Percentiles rank a stretch among this genome's conserved stretches.
These are phyloP conservation scores for Ilyonectria mors-panacis DNA, from an alignment of 2,329 filamentous ascomycete genomes.

Conservation along the genomic window DNA sequence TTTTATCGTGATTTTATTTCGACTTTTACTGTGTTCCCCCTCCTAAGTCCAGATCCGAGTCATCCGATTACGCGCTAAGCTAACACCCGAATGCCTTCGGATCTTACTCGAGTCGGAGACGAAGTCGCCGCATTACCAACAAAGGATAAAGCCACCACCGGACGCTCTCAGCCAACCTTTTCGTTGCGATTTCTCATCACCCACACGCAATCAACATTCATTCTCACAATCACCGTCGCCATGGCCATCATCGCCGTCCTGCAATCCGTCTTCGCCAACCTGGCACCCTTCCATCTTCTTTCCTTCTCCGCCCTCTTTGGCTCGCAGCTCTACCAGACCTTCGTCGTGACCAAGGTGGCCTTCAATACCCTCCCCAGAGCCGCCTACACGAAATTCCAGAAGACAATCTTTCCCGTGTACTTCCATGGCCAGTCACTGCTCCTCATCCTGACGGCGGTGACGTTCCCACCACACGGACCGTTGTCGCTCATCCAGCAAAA, in stretches of 20 bases:
- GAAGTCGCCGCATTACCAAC: neutral
- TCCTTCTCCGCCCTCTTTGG: slow-evolving; percentile 58
- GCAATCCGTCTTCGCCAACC: slow-evolving; percentile 33
- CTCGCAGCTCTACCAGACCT: slow-evolving; percentile 58
- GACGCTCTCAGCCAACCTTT: neutral
- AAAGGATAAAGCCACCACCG: slow-evolving; percentile 21
- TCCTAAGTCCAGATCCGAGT: neutral
- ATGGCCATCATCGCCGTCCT: slow-evolving; percentile 37
- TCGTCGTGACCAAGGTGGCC: slow-evolving; percentile 55
- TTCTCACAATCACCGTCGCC: neutral
- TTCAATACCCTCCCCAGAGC: slow-evolving; percentile 52
- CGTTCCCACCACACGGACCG: slow-evolving; percentile 52
- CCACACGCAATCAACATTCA: neutral
- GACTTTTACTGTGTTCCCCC: neutral
- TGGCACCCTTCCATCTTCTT: slow-evolving; percentile 56
- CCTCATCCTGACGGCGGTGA: slow-evolving; percentile 52
- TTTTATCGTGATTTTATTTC: neutral
- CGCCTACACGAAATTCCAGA: slow-evolving; percentile 57
- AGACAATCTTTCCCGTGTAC: slow-evolving; percentile 59
- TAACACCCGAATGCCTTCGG: slow-evolving; percentile 46
- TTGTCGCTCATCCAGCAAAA: slow-evolving; percentile 48
- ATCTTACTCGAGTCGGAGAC: slow-evolving; percentile 32
- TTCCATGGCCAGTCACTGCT: slow-evolving; percentile 56
- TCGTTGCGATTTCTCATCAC: slow-evolving; percentile 6
- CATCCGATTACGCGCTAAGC: neutral